Evolutionary conservation across 805 yeast genomes (phyloP).

Genomic region (Metschnikowia proteae): DNA sequence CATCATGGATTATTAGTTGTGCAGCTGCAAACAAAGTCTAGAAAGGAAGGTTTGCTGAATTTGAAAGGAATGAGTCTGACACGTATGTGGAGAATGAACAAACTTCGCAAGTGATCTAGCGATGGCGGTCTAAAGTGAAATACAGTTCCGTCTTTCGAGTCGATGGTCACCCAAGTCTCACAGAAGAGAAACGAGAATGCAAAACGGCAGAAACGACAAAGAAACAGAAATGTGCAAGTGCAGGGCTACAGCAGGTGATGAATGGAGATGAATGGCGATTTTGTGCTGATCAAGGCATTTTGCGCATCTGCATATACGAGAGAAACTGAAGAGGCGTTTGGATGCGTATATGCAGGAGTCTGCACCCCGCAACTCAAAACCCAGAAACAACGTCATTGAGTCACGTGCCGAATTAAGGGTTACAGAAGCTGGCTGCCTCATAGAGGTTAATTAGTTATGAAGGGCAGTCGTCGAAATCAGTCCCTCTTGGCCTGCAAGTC

Average conservation of each 20-base stretch:
- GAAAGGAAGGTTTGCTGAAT: neutral
- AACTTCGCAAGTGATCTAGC: no score
- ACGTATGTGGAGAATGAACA: no score
- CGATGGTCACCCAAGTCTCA: no score
- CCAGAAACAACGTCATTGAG: no score
- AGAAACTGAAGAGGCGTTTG: slow-evolving; percentile 2
- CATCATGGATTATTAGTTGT: neutral
- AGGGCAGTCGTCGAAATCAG: neutral
- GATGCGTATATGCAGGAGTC: neutral
- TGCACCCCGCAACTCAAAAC: neutral
- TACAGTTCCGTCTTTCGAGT: no score
- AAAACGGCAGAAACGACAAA: neutral
- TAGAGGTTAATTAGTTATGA: neutral
- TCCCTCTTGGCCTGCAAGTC: slow-evolving; percentile 24
- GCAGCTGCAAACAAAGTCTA: neutral
- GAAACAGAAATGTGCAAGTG: neutral
- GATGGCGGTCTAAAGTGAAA: no score
- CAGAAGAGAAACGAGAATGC: no score
- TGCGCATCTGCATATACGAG: neutral
- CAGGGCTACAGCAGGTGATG: neutral
- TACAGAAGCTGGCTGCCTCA: neutral
- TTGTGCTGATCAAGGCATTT: slow-evolving; percentile 2
- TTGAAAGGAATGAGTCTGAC: neutral
- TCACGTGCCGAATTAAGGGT: neutral
- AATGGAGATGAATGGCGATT: neutral